Base-by-base conservation (phyloP, 805 yeast genomes). In the Saturnispora gosingensis region DNA sequence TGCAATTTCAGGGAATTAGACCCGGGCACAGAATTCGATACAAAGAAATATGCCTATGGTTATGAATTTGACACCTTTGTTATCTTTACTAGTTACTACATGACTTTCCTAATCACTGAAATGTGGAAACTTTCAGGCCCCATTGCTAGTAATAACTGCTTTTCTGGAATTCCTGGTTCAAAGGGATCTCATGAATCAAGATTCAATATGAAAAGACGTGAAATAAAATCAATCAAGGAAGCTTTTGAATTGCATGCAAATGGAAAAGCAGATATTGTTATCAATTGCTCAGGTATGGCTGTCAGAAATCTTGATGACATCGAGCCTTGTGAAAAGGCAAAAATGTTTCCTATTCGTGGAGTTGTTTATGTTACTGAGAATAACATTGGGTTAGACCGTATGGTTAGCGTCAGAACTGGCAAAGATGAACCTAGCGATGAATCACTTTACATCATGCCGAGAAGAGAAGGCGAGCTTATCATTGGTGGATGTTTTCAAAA, bases 361-460 rank as follows among this genome's bases (percentile, higher is more conserved):
- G 70, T 75, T 64, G 62, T 76, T 43, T 44, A 74, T 76, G 54
- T 72, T 83, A 54, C 71, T 84, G 55, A 85, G 53, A 90, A 90
- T 68, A 90, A 89, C 70, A 83, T 88, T 81, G 97, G 97, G 35
- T 79, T 90, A 61, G 90, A 90, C 67, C 97, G 97, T 62, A 97
- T 90, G 72, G 81, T 97, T 65, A 86, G 86, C 43, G 97, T 97
- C 7, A 86, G 95, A n/a, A 72, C 88, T 57, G 1, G 89, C 13
- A 63, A 67, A 4, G 54, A 58, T 20, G 46, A 48, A 15, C 62
- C 61, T 7, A 53, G 60, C 1, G 67, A 67, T 48, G 88, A 83
- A 56, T 60, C 68, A 46, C 66, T 82, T 27, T 82, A 83, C 59
- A 67, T 79, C 35, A 77, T 83, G 72, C 88, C 88, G n/a, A 66